A percentile compares a stretch with the other conserved stretches of the same genome.
Evolutionary conservation across 1,284 basidiomycete species (phyloP).

Genomic region (Violaceomyces palustris): DNA sequence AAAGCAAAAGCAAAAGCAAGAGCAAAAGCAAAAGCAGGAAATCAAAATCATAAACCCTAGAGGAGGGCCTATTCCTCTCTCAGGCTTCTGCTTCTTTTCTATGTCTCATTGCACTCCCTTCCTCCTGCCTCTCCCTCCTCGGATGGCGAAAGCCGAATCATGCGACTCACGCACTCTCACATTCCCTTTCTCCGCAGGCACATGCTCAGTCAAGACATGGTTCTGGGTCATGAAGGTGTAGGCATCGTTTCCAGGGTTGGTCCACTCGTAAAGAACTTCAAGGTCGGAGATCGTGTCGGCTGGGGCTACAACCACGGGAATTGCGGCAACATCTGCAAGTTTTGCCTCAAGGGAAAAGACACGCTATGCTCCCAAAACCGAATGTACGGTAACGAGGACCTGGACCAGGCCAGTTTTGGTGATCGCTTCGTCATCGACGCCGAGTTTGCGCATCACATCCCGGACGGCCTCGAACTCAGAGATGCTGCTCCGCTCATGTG

Average conservation of each 20-base stretch:
- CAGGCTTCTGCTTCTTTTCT: too few species aligned
- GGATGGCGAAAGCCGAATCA: slow-evolving; percentile 60
- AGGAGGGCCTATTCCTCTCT: too few species aligned
- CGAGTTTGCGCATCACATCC: slow-evolving; percentile 42
- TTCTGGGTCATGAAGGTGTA: slow-evolving; percentile 47
- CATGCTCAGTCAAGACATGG: slow-evolving; percentile 39
- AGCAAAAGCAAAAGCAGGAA: too few species aligned
- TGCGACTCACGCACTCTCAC: neutral
- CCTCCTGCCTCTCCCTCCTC: slow-evolving; percentile 40
- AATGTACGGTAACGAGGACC: slow-evolving; percentile 36
- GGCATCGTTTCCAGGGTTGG: slow-evolving; percentile 46
- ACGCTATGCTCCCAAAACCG: slow-evolving; percentile 36
- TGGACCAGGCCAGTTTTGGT: slow-evolving; percentile 44
- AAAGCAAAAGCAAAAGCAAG: too few species aligned
- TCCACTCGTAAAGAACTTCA: slow-evolving; percentile 26
- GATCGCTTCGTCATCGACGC: slow-evolving; percentile 44
- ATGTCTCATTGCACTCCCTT: too few species aligned
- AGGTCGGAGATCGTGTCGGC: slow-evolving; percentile 45
- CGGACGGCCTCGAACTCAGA: slow-evolving; percentile 35
- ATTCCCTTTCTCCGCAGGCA: too few species aligned
- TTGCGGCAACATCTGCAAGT: slow-evolving; percentile 41
- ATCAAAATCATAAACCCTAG: too few species aligned
- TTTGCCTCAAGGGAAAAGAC: slow-evolving; percentile 41
- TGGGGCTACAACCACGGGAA: slow-evolving; percentile 47
- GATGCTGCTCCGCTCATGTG: slow-evolving; percentile 41